Conservation (phyloP, 2,329 filamentous ascomycete genomes). For the Ceratocystis harringtonii region DNA sequence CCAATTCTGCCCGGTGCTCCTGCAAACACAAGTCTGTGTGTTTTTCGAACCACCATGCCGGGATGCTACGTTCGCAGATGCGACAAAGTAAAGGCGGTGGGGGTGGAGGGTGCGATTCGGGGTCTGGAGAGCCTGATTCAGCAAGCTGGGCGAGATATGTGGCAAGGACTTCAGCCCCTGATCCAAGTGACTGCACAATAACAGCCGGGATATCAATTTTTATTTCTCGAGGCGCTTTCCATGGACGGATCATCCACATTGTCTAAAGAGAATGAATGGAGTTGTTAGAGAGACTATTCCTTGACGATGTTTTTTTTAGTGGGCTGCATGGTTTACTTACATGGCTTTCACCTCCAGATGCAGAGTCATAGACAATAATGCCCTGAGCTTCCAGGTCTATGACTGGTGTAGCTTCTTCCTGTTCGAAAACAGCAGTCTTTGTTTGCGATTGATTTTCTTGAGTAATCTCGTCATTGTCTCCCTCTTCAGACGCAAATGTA, state of each 20-base stretch:
- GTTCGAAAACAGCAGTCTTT: slow-evolving; percentile 29
- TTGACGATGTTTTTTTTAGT: neutral
- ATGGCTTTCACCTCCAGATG: slow-evolving; percentile 76
- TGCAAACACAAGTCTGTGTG: slow-evolving; percentile 92
- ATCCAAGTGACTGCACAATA: slow-evolving; percentile 83
- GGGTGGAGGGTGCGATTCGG: slow-evolving; percentile 62
- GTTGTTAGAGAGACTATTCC: neutral
- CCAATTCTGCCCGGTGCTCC: slow-evolving; percentile 93
- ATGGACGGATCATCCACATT: slow-evolving; percentile 99
- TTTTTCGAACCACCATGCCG: slow-evolving; percentile 99
- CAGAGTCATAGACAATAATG: slow-evolving; percentile 91
- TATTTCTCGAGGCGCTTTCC: slow-evolving; percentile 74
- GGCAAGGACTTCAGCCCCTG: slow-evolving; percentile 85
- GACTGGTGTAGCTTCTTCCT: slow-evolving; percentile 28
- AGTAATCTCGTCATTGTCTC: slow-evolving; percentile 17
- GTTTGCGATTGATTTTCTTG: slow-evolving; percentile 10
- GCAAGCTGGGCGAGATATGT: slow-evolving; percentile 83
- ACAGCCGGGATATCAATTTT: slow-evolving; percentile 85
- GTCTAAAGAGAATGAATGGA: slow-evolving; percentile 41
- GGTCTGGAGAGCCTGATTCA: slow-evolving; percentile 64
- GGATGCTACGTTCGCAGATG: slow-evolving; percentile 93
- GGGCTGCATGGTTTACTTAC: slow-evolving; percentile 39
- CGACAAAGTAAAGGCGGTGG: slow-evolving; percentile 80
- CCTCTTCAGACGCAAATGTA: slow-evolving; percentile 17
- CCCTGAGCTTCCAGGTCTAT: slow-evolving; percentile 88